These are phyloP conservation scores for Marasmius tenuissimus DNA, from an alignment of 1,284 basidiomycete species.

Conservation along the genomic window DNA sequence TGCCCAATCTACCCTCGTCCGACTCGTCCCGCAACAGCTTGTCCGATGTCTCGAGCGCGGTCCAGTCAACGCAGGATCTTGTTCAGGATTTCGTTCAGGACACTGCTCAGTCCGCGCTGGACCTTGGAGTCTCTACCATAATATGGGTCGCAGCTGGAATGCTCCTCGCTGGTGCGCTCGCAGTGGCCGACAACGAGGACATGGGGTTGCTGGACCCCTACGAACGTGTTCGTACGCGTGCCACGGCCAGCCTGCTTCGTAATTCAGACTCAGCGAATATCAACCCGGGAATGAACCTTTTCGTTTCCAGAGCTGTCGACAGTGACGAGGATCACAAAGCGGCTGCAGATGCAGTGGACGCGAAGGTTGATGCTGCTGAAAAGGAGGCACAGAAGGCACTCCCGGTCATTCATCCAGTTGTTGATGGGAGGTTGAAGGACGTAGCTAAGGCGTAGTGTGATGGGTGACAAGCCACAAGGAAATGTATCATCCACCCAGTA, in stretches of 20 bases:
- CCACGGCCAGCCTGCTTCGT: not conserved
- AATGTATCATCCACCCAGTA: not conserved
- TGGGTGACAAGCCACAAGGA: not conserved
- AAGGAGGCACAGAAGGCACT: conserved; percentile 13
- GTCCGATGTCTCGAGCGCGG: conserved; percentile 1
- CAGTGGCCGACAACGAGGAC: conserved; percentile 14
- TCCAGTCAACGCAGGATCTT: not conserved
- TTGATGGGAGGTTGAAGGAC: conserved; percentile 18
- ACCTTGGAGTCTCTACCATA: conserved; percentile 8
- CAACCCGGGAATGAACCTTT: not conserved
- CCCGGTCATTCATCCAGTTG: conserved; percentile 17
- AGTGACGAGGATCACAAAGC: not conserved
- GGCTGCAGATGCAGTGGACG: not conserved
- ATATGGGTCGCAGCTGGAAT: conserved; percentile 5
- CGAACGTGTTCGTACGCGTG: conserved; percentile 8
- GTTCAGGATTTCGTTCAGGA: too few species aligned
- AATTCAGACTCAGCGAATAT: not conserved
- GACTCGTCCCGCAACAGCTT: conserved; percentile 3
- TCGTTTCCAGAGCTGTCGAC: not conserved
- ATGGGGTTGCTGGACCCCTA: conserved; percentile 17
- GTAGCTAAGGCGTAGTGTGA: not conserved
- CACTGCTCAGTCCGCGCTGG: conserved; percentile 2
- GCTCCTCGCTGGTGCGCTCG: conserved; percentile 11
- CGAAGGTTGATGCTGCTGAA: conserved; percentile 5
- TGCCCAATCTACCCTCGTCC: not conserved